Conservation (phyloP, 495 filamentous ascomycete genomes). For the Hyaloscypha bicolor region DNA sequence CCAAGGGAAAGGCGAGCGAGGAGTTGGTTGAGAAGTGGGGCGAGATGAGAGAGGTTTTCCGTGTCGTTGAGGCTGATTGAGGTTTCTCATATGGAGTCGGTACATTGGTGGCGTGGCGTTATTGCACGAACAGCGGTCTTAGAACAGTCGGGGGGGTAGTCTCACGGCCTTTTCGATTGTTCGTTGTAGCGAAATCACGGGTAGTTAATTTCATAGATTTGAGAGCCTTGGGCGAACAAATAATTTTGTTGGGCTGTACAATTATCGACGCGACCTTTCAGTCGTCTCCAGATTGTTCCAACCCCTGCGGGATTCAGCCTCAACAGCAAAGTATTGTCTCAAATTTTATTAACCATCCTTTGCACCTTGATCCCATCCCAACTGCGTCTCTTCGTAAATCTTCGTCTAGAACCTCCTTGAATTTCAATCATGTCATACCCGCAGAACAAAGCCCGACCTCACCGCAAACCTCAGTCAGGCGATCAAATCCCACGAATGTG, state of each 20-base stretch:
- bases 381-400: neutral
- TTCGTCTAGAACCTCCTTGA: neutral
- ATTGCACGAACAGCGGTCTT: neutral
- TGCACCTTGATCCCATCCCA: neutral
- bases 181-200: neutral
- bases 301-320: too few species aligned
- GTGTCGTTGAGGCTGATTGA: neutral
- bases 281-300: too few species aligned
- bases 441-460: conserved; percentile 13
- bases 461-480: conserved; percentile 20
- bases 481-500: conserved; percentile 14
- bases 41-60: neutral
- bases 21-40: conserved; percentile 17
- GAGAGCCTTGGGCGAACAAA: neutral
- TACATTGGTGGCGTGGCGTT: neutral
- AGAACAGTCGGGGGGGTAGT: neutral
- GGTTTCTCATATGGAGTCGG: neutral
- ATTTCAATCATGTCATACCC: conserved; percentile 18
- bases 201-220: neutral
- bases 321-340: too few species aligned
- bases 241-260: too few species aligned
- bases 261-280: too few species aligned
- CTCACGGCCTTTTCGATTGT: neutral
- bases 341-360: too few species aligned
- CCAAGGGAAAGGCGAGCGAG: conserved; percentile 13